phyloP scores from a whole-genome alignment of 768 basidiomycete species.

The Mycena metata region DNA sequence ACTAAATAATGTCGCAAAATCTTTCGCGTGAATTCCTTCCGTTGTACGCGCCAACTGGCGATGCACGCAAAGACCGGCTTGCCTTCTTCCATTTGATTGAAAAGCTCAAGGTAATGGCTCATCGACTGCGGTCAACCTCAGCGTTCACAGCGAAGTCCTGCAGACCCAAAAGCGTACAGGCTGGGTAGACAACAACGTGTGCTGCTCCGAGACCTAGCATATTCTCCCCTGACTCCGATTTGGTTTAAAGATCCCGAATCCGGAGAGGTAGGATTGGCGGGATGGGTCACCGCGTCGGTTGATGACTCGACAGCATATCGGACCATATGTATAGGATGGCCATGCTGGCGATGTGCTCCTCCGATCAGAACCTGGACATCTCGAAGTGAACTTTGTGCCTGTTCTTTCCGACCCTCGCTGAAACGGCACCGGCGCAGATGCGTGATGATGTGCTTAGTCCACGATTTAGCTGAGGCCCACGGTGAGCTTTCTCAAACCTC shows the following conservation, averaged over 20 bases:
- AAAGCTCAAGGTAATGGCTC: constrained; percentile 77
- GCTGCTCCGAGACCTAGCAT: constrained; percentile 32
- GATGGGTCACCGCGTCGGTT: neutral
- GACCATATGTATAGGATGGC: constrained; percentile 99
- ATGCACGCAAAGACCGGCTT: constrained; percentile 75
- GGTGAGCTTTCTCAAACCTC: constrained; percentile 54
- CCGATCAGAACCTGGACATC: constrained; percentile 78
- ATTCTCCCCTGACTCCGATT: constrained; percentile 9
- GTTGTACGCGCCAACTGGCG: constrained; percentile 66
- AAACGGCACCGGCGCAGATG: constrained; percentile 60
- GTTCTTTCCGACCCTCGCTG: neutral
- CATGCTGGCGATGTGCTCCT: constrained; percentile 89
- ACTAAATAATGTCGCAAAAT: neutral
- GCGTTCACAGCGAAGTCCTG: neutral
- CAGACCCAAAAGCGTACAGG: constrained; percentile 97
- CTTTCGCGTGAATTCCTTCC: constrained; percentile 68
- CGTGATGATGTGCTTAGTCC: constrained; percentile 91
- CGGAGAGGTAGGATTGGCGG: constrained; percentile 76
- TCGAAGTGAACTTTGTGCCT: constrained; percentile 65
- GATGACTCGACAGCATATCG: constrained; percentile 72
- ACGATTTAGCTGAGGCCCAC: constrained; percentile 97
- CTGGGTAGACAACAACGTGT: constrained; percentile 88
- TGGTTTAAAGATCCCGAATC: constrained; percentile 73
- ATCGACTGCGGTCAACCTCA: too few species aligned
- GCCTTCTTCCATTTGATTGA: constrained; percentile 94